Base-by-base conservation (phyloP, 495 filamentous ascomycete species). In the Podospora tetraspora region DNA sequence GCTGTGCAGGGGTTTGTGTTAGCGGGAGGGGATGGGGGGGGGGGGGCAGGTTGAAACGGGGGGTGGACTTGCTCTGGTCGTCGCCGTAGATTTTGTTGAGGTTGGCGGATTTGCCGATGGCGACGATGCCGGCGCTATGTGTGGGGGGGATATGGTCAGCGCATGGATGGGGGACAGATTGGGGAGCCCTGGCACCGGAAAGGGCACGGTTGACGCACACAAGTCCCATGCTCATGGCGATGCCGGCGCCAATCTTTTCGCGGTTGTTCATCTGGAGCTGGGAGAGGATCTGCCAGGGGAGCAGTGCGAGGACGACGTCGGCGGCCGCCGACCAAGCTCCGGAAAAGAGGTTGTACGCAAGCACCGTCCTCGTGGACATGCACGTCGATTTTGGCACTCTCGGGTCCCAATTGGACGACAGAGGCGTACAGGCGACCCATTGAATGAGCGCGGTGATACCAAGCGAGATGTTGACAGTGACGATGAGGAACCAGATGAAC, bases 141-240 rank as follows among this genome's bases (percentile, higher is more conserved):
- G 22, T 52, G 5, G 16, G 22, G 21, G 57, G 0, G 6, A 30
- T 10, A 6, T 30, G 57, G 22, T 60, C 24, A 60, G 59, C 2
- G 16, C 10, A 7, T 24, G 21, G 30, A 9, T 27, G 19, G 8
- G 23, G 25, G 25, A 25, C 3, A 3, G 25, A 25, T 25, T 25
- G 2, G 4, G 25, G 25, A 25, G 25, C 25, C 2, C 25, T 25
- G 25, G 25, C 2, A 25, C 3, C 25, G 2, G 16, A 56, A 25
- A n/a, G 23, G 43, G 6, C 3, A 25, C 24, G 3, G 27, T 22
- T 2, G 16, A 64, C 62, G 19, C 13, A 70, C 62, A 72, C 13
- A 7, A 73, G n/a, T 1, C 78, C 78, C 69, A 79, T 72, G 61
- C 75, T 79, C 78, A 79, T 79, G 16, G 75, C 75, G 13, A 79